Conservation (phyloP, 163 green algal genomes). For the Scenedesmus sp. region DNA sequence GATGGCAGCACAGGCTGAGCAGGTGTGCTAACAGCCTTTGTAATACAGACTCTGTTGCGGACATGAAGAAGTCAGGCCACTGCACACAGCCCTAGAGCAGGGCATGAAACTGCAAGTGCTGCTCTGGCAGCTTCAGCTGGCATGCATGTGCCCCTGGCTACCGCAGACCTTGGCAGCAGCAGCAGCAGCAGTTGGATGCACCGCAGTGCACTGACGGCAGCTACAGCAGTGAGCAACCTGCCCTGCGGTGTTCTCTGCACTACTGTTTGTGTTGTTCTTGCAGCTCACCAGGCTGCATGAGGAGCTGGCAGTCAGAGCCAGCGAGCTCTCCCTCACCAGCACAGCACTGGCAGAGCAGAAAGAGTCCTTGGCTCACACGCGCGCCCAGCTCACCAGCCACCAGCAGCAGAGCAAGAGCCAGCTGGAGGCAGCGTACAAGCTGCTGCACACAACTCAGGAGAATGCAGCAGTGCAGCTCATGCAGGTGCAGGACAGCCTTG, state of each 20-base stretch:
- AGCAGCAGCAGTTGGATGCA: not conserved
- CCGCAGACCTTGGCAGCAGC: not conserved
- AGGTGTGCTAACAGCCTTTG: not conserved
- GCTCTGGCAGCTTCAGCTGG: not conserved
- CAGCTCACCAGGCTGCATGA: conserved; percentile 5
- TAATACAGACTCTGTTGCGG: not conserved
- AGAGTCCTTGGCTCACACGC: not conserved
- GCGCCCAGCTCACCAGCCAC: not conserved
- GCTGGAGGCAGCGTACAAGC: conserved; percentile 33
- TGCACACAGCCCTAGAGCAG: no score
- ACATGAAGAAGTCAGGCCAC: not conserved
- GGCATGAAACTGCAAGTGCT: not conserved
- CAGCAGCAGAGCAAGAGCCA: conserved; percentile 41
- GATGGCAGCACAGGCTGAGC: conserved; percentile 13
- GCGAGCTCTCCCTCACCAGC: conserved; percentile 28
- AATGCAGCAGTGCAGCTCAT: not conserved
- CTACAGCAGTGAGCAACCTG: not conserved
- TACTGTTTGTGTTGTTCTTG: not conserved
- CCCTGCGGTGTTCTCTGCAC: not conserved
- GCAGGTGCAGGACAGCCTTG: conserved; percentile 35
- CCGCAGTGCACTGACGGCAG: not conserved
- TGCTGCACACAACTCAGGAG: conserved; percentile 8
- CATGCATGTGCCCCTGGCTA: not conserved
- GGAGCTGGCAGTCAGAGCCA: conserved; percentile 21
- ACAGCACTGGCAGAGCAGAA: conserved; percentile 35